Base-by-base conservation (phyloP, 495 filamentous ascomycete species). In the Hypoxylon rickii region DNA sequence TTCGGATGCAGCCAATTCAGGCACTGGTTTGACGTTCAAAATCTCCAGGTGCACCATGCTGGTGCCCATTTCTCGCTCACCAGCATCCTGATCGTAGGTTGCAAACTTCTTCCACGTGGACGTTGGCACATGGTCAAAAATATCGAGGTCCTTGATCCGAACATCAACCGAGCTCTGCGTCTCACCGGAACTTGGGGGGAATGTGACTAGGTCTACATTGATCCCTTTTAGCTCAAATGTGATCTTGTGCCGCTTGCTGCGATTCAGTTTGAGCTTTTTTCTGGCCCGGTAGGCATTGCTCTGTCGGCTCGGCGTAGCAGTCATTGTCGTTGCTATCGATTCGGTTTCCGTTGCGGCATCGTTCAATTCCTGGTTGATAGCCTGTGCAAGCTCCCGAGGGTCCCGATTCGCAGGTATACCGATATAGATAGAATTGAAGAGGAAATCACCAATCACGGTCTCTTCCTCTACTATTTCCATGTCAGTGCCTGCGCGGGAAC, bases 341-440 rank as follows among this genome's bases (percentile, higher is more conserved):
- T 89, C 91, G 0, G 91, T 95, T 64, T 97, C 95, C 46, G 89
- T 96, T 6, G 81, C 82, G 40, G 89, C 76, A 59, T 97, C 95
- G 55, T 96, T 88, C 37, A 97, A 79, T 47, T 93, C 83, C 37
- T 86, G 83, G 68, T 95, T 96, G 70, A 99, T 93, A 40, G 89
- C 89, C 20, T 81, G 83, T 7, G 87, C 76, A 12, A 97, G 79
- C 26, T 95, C 89, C 7, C 78, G 79, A 6, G 90, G 90, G 65
- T 97, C 92, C 41, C 85, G 83, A 58, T 92, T 95, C 13, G 88
- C 80, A 2, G 92, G 87, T 38, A 99, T 89, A 16, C 89, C 92
- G 47, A 99, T 96, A 73, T 97, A 99, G 41, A 99, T 96, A 0
- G 94, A 97, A 63, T 97, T 97, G 81, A 99, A 99, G 16, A 99